Conservation (phyloP, 805 yeast species). For the Candida schatavii region DNA sequence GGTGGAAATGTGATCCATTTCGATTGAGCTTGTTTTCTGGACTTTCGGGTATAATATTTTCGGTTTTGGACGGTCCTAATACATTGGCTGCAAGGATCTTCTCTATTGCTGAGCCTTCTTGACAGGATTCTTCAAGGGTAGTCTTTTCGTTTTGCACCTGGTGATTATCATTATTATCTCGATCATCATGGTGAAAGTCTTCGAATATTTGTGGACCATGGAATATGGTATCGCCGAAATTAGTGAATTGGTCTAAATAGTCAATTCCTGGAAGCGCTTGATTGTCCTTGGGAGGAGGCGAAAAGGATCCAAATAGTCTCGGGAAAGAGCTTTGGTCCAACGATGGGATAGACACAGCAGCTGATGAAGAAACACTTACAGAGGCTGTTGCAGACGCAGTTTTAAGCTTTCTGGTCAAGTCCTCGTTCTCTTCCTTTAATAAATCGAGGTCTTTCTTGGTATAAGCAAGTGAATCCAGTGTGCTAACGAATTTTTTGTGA, state of each 20-base stretch:
- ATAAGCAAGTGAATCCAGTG: constrained; percentile 2
- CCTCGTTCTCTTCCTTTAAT: constrained; percentile 6
- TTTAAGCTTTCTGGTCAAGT: neutral
- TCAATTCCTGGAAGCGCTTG: constrained; percentile 1
- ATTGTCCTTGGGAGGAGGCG: neutral
- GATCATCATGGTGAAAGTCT: neutral
- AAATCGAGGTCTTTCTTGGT: constrained; percentile 5
- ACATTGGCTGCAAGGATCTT: neutral
- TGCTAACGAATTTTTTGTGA: neutral
- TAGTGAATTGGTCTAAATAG: constrained; percentile 4
- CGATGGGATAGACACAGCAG: neutral
- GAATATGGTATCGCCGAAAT: constrained; percentile 3
- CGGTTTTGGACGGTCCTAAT: constrained; percentile 2
- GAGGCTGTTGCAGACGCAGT: neutral
- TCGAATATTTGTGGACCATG: constrained; percentile 2
- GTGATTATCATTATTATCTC: neutral
- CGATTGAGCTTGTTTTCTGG: neutral
- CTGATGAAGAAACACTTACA: neutral
- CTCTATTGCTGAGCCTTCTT: neutral
- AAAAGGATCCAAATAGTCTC: neutral
- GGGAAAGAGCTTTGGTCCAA: neutral
- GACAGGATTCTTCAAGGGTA: neutral
- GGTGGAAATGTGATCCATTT: constrained; percentile 1
- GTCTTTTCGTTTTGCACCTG: neutral
- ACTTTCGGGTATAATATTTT: neutral